Evolutionary conservation across 1,284 basidiomycete genomes (phyloP), one percentile per base, ranked within the genome.

Genomic region (Apiotrichum mycotoxinovorans): DNA sequence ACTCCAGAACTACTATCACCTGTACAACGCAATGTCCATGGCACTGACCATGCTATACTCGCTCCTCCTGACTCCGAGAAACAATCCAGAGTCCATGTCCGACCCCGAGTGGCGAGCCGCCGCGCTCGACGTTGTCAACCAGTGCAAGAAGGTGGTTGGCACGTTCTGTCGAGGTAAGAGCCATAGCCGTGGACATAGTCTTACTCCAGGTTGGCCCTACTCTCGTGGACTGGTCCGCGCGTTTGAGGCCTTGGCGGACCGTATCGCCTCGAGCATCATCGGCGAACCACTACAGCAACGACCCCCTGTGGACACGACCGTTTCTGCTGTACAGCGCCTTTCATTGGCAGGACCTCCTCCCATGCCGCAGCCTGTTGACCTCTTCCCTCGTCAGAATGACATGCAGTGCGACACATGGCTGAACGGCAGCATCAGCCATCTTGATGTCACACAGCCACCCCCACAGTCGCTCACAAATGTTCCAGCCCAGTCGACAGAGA

Each of bases 31-130:
- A 14, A 58, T 58, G 26, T 37, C 37, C 8, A 47, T 58, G 51
- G 56, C 47, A 2, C 43, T 57, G 46, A 46, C 51, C 18, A 38
- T 57, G 40, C 20, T 57, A 12, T 57, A 52, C 40, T 34, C 51
- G 11, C 46, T 57, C 14, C 40, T 57, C 12, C 56, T 40, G 23
- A 22, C 25, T 17, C 17, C 42, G 12, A 23, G 23, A 22, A 22
- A 15, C 14, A 27, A 20, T 3, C 42, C 25, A 14, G 23, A 27
- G 8, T 10, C 23, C 23, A 20, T 26, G 4, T 37, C 2, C 23
- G 38, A 26, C 22, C 23, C 37, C 14, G 37, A n/a, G 26, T 50
- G 48, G 48, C 14, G 23, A 2, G 18, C 37, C 2, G 38, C 18
- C 12, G 48, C 48, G 17, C 12, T 27, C 18, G 38, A 20, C 37